Percentiles rank a stretch among this genome's conserved stretches.
Evolutionary conservation across 352 stramenopile species (phyloP).

Genomic region (Pythium dissimile): DNA sequence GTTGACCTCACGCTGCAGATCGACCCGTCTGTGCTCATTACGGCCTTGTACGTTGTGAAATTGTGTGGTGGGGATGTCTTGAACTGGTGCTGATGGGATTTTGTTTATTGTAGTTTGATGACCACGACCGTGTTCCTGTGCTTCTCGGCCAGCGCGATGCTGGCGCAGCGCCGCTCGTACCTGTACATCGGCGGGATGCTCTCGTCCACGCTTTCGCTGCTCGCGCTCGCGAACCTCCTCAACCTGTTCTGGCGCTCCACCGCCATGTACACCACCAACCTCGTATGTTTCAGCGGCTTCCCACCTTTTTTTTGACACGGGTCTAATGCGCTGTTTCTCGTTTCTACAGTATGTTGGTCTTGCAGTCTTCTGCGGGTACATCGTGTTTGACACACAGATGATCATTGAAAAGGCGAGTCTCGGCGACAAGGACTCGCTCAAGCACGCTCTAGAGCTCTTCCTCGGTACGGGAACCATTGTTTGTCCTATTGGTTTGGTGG

Average conservation of each 20-base stretch:
- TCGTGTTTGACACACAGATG: constrained; percentile 90
- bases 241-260: constrained; percentile 67
- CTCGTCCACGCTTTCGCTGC: constrained; percentile 53
- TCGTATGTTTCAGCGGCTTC: constrained; percentile 33
- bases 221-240: constrained; percentile 46
- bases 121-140: constrained; percentile 83
- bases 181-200: constrained; percentile 83
- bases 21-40: constrained; percentile 75
- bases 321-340: neutral
- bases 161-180: constrained; percentile 75
- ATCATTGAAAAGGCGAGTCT: constrained; percentile 86
- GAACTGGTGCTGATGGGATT: neutral
- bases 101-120: constrained; percentile 28
- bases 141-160: constrained; percentile 78
- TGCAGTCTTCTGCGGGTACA: constrained; percentile 86
- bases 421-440: constrained; percentile 81
- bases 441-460: constrained; percentile 84
- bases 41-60: constrained; percentile 51
- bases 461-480: constrained; percentile 38
- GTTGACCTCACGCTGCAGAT: constrained; percentile 71
- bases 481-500: neutral
- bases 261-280: constrained; percentile 48
- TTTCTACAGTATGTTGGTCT: constrained; percentile 69
- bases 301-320: neutral
- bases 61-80: neutral